Conservation (phyloP, 345 rosid genomes). For the Cardiospermum halicacabum region DNA sequence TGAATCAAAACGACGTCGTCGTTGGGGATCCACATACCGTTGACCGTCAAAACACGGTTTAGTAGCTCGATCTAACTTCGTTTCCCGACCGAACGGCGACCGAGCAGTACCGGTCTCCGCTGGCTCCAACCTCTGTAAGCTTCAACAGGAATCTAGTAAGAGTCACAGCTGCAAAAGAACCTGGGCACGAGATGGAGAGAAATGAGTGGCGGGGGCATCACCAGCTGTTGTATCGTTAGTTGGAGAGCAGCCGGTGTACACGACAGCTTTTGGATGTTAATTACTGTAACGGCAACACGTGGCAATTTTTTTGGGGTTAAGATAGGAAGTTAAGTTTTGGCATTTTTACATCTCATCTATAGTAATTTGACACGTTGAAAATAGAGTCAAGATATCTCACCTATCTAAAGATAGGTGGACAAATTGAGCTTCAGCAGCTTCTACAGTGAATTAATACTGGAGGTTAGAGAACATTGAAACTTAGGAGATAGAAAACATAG, state of each 20-base stretch:
- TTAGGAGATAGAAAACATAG: too few relatives aligned
- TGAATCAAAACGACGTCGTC: slow-evolving; percentile 62
- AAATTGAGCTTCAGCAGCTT: too few relatives aligned
- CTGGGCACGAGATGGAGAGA: not conserved
- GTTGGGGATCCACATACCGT: slow-evolving; percentile 46
- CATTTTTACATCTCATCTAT: too few relatives aligned
- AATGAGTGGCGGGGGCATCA: not conserved
- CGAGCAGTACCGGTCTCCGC: not conserved
- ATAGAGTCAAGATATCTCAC: too few relatives aligned
- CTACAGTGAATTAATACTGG: too few relatives aligned
- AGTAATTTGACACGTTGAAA: too few relatives aligned
- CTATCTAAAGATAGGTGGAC: too few relatives aligned
- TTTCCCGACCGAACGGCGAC: not conserved
- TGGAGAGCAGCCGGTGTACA: not conserved
- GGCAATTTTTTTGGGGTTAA: not conserved
- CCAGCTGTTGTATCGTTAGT: not conserved
- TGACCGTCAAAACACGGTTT: not conserved
- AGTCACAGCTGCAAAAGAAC: not conserved
- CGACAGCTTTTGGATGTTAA: slow-evolving; percentile 4
- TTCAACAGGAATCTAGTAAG: not conserved
- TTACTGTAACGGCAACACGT: slow-evolving; percentile 5
- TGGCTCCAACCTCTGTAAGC: not conserved
- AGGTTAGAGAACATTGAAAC: too few relatives aligned
- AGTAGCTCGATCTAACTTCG: not conserved
- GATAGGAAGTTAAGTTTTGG: too few relatives aligned